phyloP scores from a whole-genome alignment of 1,284 basidiomycete genomes.

The Melampsora medusae region DNA sequence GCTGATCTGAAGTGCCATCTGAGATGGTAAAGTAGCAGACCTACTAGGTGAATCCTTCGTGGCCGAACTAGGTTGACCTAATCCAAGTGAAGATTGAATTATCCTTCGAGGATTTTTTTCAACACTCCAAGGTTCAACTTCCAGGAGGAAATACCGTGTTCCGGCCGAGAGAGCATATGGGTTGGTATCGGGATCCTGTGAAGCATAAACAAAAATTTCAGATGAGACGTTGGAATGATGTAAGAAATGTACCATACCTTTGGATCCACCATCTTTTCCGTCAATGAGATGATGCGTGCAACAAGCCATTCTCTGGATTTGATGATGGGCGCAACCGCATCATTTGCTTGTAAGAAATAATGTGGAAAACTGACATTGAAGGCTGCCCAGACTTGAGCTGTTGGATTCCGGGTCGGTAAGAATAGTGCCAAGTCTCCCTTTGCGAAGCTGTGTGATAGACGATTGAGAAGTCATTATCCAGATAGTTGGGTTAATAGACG shows the following conservation, averaged over 20 bases:
- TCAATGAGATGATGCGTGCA: constrained; percentile 55
- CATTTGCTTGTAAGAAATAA: constrained; percentile 86
- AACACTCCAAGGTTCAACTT: constrained; percentile 43
- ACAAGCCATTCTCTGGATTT: constrained; percentile 55
- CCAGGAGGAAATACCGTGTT: constrained; percentile 38
- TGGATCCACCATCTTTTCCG: constrained; percentile 53
- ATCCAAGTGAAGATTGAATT: constrained; percentile 28
- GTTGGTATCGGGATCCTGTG: constrained; percentile 36
- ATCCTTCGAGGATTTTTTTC: constrained; percentile 20
- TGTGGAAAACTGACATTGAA: constrained; percentile 96
- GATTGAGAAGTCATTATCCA: neutral
- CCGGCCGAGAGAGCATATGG: constrained; percentile 32
- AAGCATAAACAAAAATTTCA: constrained; percentile 1
- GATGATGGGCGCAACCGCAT: constrained; percentile 73
- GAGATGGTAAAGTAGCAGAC: constrained; percentile 33
- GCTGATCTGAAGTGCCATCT: neutral
- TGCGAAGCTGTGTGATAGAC: constrained; percentile 61
- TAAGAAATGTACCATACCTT: constrained; percentile 32
- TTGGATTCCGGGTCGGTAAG: constrained; percentile 86
- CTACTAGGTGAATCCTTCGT: constrained; percentile 20
- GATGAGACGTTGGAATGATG: constrained; percentile 1
- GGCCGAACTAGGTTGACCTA: constrained; percentile 4
- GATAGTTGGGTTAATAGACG: neutral
- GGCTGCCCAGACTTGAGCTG: constrained; percentile 91
- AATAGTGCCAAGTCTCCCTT: constrained; percentile 93